phyloP scores from a whole-genome alignment of 768 basidiomycete species.

The Neoboletus subvelutipes region DNA sequence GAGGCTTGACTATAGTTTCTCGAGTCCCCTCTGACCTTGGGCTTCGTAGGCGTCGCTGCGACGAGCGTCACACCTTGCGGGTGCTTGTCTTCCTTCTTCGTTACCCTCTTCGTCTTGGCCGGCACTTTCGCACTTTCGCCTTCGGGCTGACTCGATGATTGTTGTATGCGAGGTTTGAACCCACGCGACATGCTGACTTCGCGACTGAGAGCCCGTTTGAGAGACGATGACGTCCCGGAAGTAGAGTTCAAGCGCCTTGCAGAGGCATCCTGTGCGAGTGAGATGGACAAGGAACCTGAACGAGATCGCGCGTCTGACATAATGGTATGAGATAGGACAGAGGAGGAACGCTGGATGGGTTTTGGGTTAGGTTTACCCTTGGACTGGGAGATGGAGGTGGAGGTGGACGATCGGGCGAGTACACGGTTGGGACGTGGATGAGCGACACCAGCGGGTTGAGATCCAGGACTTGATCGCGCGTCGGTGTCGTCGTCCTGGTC shows the following conservation, averaged over 20 bases:
- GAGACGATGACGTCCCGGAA: conserved; percentile 37
- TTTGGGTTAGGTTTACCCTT: conserved; percentile 10
- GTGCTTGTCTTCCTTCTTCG: conserved; percentile 4
- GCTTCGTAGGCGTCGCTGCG: conserved; percentile 53
- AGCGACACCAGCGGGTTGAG: conserved; percentile 1
- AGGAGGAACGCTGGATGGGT: conserved; percentile 26
- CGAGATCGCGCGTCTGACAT: conserved; percentile 40
- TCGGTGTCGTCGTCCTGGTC: conserved; percentile 37
- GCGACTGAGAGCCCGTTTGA: conserved; percentile 58
- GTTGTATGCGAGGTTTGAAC: conserved; percentile 49
- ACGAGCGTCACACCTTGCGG: conserved; percentile 41
- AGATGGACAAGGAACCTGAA: conserved; percentile 65
- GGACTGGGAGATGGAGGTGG: conserved; percentile 6
- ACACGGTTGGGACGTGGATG: conserved; percentile 13
- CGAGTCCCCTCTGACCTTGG: conserved; percentile 15
- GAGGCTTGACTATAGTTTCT: conserved; percentile 4
- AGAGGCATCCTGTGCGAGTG: conserved; percentile 62
- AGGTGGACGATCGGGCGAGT: conserved; percentile 12
- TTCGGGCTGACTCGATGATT: conserved; percentile 13
- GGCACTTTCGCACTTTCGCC: conserved; percentile 17
- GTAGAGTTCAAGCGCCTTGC: conserved; percentile 33
- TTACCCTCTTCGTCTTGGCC: conserved; percentile 8
- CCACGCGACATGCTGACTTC: conserved; percentile 77
- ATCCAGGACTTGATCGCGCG: conserved; percentile 9
- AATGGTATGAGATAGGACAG: conserved; percentile 16